Evolutionary conservation across 768 basidiomycete species (phyloP), one percentile per base, ranked within the genome.

Genomic region (Pleurotus tuber-regium): DNA sequence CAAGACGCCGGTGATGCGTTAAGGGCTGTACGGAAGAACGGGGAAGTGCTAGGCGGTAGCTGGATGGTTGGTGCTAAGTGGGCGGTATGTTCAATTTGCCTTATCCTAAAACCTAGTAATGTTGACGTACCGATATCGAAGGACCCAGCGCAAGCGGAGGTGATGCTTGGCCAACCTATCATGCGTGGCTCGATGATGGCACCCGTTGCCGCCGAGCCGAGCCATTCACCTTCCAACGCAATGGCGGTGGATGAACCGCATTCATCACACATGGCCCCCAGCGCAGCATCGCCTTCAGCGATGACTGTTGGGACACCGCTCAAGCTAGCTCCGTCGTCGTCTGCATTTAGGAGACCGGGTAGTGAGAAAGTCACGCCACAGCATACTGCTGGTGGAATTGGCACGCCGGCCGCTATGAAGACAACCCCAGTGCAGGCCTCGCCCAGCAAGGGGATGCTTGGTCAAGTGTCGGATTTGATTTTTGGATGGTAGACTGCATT

Each of bases 1-100:
- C 66, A 69, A 35, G 82, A 87, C 54, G 70, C 81, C 6, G 84
- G 79, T 19, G 89, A 92, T 52, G 92, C 91, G 0, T 66, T 89
- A 55, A 75, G 92, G 9, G 89, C 91, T 2, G 81, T 92, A 12
- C 73, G 89, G 43, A 87, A 87, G 68, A 94, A 86, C 57, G 92
- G 92, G 2, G 91, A 94, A 43, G 68, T 93, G 1, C 62, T 94
- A 18, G 70, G 77, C 9, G 87, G 87, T 3, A 77, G 74, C 42
- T 89, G 82, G 76, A 94, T 94, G 91, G 71, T 94, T 29, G 92
- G 92, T 10, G 83, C 82, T 35, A 92, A 92, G 65, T 90, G 86
- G 85, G 87, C 87, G 23, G 91, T 92, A 63, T 54, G 88, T 81
- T 16, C 42, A 19, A 11, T 43, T 24, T 18, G 26, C 29, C 25